phyloP scores from a whole-genome alignment of 495 filamentous ascomycete species.

The Xylaria cubensis region DNA sequence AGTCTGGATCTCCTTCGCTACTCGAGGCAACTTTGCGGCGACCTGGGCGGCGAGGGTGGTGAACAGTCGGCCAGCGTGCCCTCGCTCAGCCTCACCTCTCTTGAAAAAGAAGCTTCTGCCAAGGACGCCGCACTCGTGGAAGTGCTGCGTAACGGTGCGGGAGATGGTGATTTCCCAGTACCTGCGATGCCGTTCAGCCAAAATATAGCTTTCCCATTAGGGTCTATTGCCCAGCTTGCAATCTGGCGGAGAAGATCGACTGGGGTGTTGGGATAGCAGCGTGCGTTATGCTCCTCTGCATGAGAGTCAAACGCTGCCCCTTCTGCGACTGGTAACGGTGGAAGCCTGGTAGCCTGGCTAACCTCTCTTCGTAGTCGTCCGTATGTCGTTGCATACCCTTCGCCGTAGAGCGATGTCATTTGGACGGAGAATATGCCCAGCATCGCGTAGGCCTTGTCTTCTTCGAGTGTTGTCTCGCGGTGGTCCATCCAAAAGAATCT shows the following conservation, averaged over 20 bases:
- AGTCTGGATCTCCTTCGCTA: not conserved
- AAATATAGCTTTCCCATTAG: conserved; percentile 38
- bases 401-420: conserved; percentile 47
- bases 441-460: conserved; percentile 49
- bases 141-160: not conserved
- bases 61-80: not conserved
- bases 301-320: conserved; percentile 27
- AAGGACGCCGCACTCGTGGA: conserved; percentile 30
- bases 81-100: conserved; percentile 30
- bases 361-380: conserved; percentile 40
- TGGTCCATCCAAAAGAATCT: conserved; percentile 45
- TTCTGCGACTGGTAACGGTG: not conserved
- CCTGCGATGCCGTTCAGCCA: conserved; percentile 54
- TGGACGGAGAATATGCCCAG: conserved; percentile 45
- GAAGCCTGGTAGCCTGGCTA: not conserved
- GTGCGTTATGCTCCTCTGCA: conserved; percentile 14
- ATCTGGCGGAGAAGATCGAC: not conserved
- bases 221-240: conserved; percentile 18
- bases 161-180: conserved; percentile 47
- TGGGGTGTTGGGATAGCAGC: not conserved
- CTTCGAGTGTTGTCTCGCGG: conserved; percentile 40
- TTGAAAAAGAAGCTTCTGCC: conserved; percentile 59
- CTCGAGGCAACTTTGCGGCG: not conserved
- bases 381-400: conserved; percentile 44
- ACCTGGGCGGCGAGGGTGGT: not conserved